Base-by-base conservation (phyloP, 1,284 basidiomycete genomes). In the Irpex sp. region DNA sequence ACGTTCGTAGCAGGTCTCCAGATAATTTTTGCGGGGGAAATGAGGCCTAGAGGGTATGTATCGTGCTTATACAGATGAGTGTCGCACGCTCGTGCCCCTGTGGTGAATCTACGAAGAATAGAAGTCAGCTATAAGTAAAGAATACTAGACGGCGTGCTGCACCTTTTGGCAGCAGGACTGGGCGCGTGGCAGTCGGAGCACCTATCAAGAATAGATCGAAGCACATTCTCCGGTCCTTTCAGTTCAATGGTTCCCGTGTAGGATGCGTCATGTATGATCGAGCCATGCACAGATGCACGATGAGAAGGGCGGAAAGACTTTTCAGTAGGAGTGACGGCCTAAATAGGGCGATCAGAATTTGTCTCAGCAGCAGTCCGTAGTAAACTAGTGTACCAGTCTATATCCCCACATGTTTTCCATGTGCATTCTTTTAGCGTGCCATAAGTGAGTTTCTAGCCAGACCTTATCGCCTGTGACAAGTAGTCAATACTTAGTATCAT, bases 361-460 rank as follows among this genome's bases (percentile, higher is more conserved):
- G 12, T 19, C 6, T 52, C 16, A 52, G 49, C n/a, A 52, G 12
- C 16, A 28, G 28, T 28, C 14, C 33, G 54, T 56, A n/a, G 49
- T 42, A 47, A 21, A 63, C 37, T 19, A 14, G 23, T 45, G 48
- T 33, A 91, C 93, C 56, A 98, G 77, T 67, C 92, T 81, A 71
- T 93, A 93, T 0, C 92, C 93, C 94, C 94, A 97, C 71, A 91
- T 80, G 66, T 87, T 87, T 65, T 87, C 82, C 95, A 97, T 96
- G 66, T 90, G 86, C 85, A 95, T 95, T 1, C 94, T 84, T 73
- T 96, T 97, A 1, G 94, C 90, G 69, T 97, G 95, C 91, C 93
- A 97, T 23, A 96, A 74, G 72, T 97, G 95, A 4, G 94, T 95
- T 69, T 94, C 93, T 0, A 98, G 82, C 95, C 95, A 97, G 8